These are phyloP conservation scores for Aspergillus unguis DNA, from an alignment of 2,329 filamentous ascomycete species.

Conservation along the genomic window DNA sequence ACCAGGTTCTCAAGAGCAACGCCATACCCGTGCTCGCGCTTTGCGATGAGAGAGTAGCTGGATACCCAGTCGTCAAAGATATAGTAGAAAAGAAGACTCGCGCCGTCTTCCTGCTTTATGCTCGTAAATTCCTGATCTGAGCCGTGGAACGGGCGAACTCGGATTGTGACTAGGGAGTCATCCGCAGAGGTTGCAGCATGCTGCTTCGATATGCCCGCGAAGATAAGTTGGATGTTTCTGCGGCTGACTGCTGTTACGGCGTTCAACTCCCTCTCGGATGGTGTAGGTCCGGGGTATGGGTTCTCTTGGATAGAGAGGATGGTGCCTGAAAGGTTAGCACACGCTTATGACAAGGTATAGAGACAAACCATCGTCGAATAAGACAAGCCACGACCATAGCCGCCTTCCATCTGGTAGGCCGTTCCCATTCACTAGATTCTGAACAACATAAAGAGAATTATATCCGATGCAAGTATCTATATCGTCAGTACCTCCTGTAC, in stretches of 20 bases:
- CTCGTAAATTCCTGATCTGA: constrained; percentile 32
- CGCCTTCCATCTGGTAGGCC: constrained; percentile 50
- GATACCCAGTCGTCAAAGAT: constrained; percentile 66
- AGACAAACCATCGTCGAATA: constrained; percentile 60
- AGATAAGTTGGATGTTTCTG: constrained; percentile 59
- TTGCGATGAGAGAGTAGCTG: constrained; percentile 58
- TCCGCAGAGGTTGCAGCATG: constrained; percentile 47
- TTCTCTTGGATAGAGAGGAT: constrained; percentile 68
- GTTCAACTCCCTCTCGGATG: constrained; percentile 26
- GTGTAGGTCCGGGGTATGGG: constrained; percentile 48
- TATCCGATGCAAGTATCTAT: constrained; percentile 68
- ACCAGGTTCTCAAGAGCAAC: constrained; percentile 51
- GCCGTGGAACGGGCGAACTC: constrained; percentile 39
- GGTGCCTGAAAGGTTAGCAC: constrained; percentile 50
- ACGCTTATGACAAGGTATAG: background rate
- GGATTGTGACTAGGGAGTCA: constrained; percentile 49
- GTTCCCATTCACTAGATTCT: constrained; percentile 42
- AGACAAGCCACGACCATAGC: constrained; percentile 68
- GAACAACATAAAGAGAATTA: constrained; percentile 53
- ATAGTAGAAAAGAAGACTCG: constrained; percentile 64
- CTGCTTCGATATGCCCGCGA: constrained; percentile 58
- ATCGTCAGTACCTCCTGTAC: constrained; percentile 18
- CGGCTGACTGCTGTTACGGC: constrained; percentile 42
- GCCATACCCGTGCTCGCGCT: constrained; percentile 52
- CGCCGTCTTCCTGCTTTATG: constrained; percentile 49